Base-by-base conservation (phyloP, 1,284 basidiomycete genomes). In the Ceratobasidium sp. region DNA sequence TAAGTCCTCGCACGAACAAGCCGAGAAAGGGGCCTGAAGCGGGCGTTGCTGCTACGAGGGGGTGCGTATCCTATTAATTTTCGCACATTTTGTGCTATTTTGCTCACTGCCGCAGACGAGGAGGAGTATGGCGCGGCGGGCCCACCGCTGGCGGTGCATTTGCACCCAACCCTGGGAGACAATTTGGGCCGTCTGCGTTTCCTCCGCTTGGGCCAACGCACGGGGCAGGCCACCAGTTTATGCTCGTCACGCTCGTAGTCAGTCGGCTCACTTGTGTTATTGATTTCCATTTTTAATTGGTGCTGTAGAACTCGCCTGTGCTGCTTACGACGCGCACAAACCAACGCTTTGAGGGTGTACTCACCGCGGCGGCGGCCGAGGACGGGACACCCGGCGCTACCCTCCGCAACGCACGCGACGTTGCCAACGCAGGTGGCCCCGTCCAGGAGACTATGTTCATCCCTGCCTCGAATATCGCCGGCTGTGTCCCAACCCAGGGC, bases 371-470 rank as follows among this genome's bases (percentile, higher is more conserved):
- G 24, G 83, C 80, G 74, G 83, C 81, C 31, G 90, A 92, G 77
- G 88, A 89, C 65, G 91, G 93, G 80, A 88, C 79, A 74, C 78
- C 76, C 59, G 90, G 92, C 65, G 87, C 93, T 71, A 89, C 89
- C 13, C 87, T 94, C 75, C 90, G 89, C 80, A 90, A 93, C 80
- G 90, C 88, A 78, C 90, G 88, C 81, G 90, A 93, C 77, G 82
- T 92, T 74, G 83, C 86, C 29, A 85, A 82, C 75, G 86, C 89
- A 11, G 89, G 88, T 64, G 86, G 87, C 1, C 87, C 91, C 54
- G 84, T 90, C 76, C 90, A 89, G 81, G 91, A 93, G 61, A 82
- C 83, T 7, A 78, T 89, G 49, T 92, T 92, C 81, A 85, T 94
- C 76, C 85, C 88, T 22, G 86, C 89, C 2, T 86, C 87, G 75